These are phyloP conservation scores for Alloascoidea hylecoeti DNA, from an alignment of 805 yeast species.

Conservation along the genomic window DNA sequence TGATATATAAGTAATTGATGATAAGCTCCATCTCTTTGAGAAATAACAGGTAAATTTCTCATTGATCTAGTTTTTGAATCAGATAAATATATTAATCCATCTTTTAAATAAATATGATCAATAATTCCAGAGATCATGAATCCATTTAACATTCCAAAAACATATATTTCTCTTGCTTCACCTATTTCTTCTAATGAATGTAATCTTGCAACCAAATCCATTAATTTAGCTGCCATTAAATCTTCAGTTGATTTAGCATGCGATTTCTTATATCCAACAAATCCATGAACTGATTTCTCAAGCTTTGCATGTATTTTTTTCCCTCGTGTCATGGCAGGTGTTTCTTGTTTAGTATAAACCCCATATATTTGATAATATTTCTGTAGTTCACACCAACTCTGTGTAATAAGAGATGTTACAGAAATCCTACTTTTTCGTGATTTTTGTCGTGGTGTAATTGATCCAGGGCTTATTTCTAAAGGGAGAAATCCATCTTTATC, in stretches of 20 bases:
- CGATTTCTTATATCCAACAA: background rate
- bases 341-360: background rate
- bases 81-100: slow-evolving; percentile 8
- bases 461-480: background rate
- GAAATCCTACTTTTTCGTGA: background rate
- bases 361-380: background rate
- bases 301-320: background rate
- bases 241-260: slow-evolving; percentile 4
- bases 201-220: slow-evolving; percentile 6
- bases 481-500: background rate
- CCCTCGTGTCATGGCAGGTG: background rate
- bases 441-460: background rate
- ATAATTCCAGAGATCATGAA: slow-evolving; percentile 13
- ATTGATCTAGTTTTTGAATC: slow-evolving; percentile 16
- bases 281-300: background rate
- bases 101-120: slow-evolving; percentile 10
- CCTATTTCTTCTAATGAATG: slow-evolving; percentile 1
- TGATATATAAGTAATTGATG: slow-evolving; percentile 18
- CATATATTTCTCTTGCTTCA: slow-evolving; percentile 14
- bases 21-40: slow-evolving; percentile 14
- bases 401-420: background rate
- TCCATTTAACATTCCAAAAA: slow-evolving; percentile 11
- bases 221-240: slow-evolving; percentile 9
- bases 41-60: slow-evolving; percentile 6
- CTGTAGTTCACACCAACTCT: slow-evolving; percentile 1